Percentiles rank a stretch among this genome's conserved stretches.
Conservation (phyloP, 345 rosid species). For the Populus euphratica region DNA sequence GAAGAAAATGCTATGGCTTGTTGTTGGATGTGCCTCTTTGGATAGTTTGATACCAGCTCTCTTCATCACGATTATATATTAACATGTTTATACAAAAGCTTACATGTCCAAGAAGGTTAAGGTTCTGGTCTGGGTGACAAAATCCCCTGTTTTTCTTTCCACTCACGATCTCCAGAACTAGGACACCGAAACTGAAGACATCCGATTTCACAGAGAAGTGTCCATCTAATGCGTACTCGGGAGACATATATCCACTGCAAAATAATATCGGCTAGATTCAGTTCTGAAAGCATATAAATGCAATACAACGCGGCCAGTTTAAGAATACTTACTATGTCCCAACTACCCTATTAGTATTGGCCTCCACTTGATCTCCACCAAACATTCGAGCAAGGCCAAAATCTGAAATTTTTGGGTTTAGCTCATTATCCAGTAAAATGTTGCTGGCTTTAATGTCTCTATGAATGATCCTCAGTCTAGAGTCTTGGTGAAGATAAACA, state of each 20-base stretch:
- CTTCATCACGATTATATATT: background rate
- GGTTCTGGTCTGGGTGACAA: background rate
- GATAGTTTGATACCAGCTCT: background rate
- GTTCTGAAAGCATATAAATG: background rate
- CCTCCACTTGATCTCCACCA: background rate
- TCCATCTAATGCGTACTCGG: no score
- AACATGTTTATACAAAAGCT: background rate
- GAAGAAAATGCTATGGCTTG: background rate
- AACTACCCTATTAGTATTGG: no score
- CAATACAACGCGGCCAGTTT: background rate
- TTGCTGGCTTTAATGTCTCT: conserved; percentile 6
- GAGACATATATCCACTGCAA: no score
- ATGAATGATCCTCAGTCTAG: conserved; percentile 17
- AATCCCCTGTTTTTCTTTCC: conserved; percentile 1
- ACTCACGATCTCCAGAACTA: no score
- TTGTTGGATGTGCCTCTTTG: background rate
- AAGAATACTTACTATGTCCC: conserved; percentile 2
- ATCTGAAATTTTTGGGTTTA: conserved; percentile 4
- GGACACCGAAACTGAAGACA: no score
- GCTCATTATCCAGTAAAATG: no score
- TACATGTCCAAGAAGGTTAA: conserved; percentile 8
- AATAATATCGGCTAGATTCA: no score
- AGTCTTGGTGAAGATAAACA: conserved; percentile 16
- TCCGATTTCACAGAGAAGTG: no score
- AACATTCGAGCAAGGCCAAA: background rate